Percentiles rank a stretch among this genome's conserved stretches.
phyloP scores from a whole-genome alignment of 2,329 filamentous ascomycete species.

The Remersonia thermophila region DNA sequence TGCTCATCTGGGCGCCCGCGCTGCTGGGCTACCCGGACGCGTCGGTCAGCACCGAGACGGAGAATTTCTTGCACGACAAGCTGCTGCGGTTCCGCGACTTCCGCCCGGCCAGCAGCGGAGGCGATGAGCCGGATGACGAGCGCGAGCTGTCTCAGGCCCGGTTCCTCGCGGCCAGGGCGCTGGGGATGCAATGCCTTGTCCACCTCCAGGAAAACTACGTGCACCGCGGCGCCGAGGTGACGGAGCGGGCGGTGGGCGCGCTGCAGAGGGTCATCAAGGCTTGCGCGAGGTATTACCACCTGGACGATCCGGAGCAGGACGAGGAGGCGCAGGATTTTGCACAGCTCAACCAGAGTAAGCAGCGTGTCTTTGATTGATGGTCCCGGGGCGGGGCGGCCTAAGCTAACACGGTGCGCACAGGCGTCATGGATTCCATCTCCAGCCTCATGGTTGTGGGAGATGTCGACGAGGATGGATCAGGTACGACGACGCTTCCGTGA shows the following conservation, averaged over 20 bases:
- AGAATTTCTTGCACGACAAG: slow-evolving; percentile 31
- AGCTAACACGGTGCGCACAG: background rate
- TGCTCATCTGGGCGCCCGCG: slow-evolving; percentile 39
- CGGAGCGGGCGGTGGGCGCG: slow-evolving; percentile 28
- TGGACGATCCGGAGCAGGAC: slow-evolving; percentile 22
- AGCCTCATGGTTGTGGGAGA: slow-evolving; percentile 46
- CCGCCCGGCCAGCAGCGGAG: slow-evolving; percentile 9
- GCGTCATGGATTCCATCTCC: slow-evolving; percentile 13
- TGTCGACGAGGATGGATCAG: slow-evolving; percentile 45
- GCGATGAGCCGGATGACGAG: slow-evolving; percentile 21
- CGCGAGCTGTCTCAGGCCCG: slow-evolving; percentile 21
- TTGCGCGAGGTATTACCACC: slow-evolving; percentile 30
- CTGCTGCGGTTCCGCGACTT: slow-evolving; percentile 28
- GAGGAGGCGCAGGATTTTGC: slow-evolving; percentile 22
- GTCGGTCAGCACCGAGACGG: slow-evolving; percentile 29
- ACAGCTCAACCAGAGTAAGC: slow-evolving; percentile 27
- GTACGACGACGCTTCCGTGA: slow-evolving; percentile 34
- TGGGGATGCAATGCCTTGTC: slow-evolving; percentile 34
- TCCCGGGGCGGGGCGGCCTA: background rate
- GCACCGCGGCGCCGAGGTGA: slow-evolving; percentile 28
- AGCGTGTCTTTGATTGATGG: too few species aligned
- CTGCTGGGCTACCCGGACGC: slow-evolving; percentile 36
- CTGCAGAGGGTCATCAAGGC: slow-evolving; percentile 31
- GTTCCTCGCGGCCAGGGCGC: slow-evolving; percentile 24
- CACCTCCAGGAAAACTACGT: slow-evolving; percentile 38